These are phyloP conservation scores for Macaranga tanarius DNA, from an alignment of 441 rosid genomes.

Conservation along the genomic window DNA sequence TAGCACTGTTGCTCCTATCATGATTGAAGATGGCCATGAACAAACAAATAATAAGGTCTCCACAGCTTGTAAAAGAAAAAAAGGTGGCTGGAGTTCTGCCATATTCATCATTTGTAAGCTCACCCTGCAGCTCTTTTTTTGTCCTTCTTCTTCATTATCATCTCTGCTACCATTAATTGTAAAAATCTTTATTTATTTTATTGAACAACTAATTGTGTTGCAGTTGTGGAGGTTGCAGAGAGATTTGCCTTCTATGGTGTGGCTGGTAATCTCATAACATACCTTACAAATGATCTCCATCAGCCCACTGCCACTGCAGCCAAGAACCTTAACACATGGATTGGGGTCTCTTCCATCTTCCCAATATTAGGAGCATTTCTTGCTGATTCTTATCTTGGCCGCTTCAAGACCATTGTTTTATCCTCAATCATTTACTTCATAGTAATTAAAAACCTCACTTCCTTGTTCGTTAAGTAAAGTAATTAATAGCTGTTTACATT, in stretches of 20 bases:
- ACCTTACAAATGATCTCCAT: slow-evolving; percentile 60
- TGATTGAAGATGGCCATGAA: slow-evolving; percentile 3
- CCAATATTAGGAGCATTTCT: slow-evolving; percentile 70
- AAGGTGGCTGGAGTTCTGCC: slow-evolving; percentile 82
- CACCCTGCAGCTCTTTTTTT: not conserved
- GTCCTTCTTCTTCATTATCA: not conserved
- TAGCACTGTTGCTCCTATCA: slow-evolving; percentile 20
- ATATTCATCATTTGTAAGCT: slow-evolving; percentile 69
- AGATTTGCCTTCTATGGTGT: slow-evolving; percentile 79
- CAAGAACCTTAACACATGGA: slow-evolving; percentile 71
- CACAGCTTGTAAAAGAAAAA: not conserved
- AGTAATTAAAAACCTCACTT: slow-evolving; percentile 27
- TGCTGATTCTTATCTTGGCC: slow-evolving; percentile 86
- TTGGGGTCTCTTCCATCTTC: slow-evolving; percentile 69
- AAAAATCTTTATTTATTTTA: not conserved
- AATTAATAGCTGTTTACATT: not conserved
- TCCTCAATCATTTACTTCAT: slow-evolving; percentile 53
- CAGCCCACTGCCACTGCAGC: slow-evolving; percentile 53
- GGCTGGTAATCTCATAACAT: slow-evolving; percentile 67
- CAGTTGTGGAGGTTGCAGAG: slow-evolving; percentile 78
- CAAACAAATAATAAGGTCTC: not conserved
- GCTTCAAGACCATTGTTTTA: slow-evolving; percentile 73
- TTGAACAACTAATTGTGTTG: not conserved
- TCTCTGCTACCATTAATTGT: not conserved
- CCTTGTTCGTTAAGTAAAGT: not conserved